phyloP scores from a whole-genome alignment of 371 early-diverging fungal genomes.

The Choanephora cucurbitarum region DNA sequence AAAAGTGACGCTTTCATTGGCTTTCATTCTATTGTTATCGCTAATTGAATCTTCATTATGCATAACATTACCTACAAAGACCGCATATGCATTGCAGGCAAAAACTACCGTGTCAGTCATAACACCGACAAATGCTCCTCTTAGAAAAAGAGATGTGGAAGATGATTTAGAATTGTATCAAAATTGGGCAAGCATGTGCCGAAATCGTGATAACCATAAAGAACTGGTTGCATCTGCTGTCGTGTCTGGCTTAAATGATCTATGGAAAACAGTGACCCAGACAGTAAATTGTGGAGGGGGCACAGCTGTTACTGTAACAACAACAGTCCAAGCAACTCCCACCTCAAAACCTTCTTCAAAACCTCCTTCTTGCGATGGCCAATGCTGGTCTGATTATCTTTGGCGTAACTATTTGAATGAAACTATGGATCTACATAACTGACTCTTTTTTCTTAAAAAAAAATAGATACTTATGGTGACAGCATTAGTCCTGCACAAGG shows the following conservation, averaged over 20 bases:
- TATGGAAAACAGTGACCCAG: conserved; percentile 39
- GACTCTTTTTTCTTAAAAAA: not conserved
- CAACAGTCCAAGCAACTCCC: conserved; percentile 18
- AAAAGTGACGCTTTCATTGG: not conserved
- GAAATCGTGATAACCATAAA: conserved; percentile 12
- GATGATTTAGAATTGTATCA: conserved; percentile 34
- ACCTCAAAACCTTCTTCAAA: conserved; percentile 3
- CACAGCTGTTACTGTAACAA: conserved; percentile 40
- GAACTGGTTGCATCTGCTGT: conserved; percentile 8
- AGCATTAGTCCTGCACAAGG: conserved; percentile 45
- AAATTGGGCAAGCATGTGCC: conserved; percentile 37
- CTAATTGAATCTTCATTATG: conserved; percentile 2
- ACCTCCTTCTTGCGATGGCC: conserved; percentile 21
- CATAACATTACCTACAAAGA: conserved; percentile 13
- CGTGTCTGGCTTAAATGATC: conserved; percentile 8
- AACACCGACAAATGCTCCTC: conserved; percentile 4
- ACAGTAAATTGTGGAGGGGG: conserved; percentile 44
- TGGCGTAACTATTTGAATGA: conserved; percentile 34
- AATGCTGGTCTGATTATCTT: conserved; percentile 47
- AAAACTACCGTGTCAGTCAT: not conserved
- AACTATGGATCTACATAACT: no score
- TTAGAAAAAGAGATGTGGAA: conserved; percentile 28
- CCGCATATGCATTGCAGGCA: not conserved
- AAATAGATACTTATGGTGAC: conserved; percentile 46
- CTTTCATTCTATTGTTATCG: not conserved